phyloP scores from a whole-genome alignment of 148 eudicot genomes.

The Amaranthus cruentus region DNA sequence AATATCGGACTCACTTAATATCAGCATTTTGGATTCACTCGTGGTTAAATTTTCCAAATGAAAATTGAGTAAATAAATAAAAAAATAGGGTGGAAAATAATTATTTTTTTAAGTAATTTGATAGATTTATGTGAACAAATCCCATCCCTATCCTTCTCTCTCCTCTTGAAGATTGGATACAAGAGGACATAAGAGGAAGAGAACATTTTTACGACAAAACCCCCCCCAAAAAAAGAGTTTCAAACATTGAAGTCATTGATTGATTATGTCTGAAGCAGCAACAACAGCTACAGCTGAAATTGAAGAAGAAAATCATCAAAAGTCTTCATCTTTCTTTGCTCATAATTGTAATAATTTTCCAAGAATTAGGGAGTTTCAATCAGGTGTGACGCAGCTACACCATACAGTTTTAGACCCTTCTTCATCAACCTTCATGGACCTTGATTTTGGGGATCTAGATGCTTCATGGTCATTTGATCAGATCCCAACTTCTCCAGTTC shows the following conservation, averaged over 20 bases:
- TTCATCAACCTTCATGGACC: conserved; percentile 42
- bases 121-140: background rate
- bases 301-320: conserved; percentile 10
- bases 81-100: no score
- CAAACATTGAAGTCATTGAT: background rate
- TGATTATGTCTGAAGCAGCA: conserved; percentile 29
- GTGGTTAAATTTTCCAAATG: no score
- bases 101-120: no score
- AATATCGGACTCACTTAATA: no score
- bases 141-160: conserved; percentile 12
- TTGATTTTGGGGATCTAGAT: conserved; percentile 65
- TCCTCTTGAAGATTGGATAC: background rate
- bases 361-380: conserved; percentile 6
- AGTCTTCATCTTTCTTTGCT: background rate
- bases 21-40: no score
- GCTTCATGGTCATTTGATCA: conserved; percentile 75
- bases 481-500: conserved; percentile 47
- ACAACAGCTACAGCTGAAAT: background rate
- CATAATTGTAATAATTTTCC: background rate
- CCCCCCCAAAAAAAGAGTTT: background rate
- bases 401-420: conserved; percentile 12
- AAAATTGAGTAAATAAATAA: no score
- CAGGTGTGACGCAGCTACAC: conserved; percentile 2
- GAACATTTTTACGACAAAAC: background rate
- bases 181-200: no score